These are phyloP conservation scores for Metarhizium rileyi DNA, from an alignment of 2,329 filamentous ascomycete species.

Conservation along the genomic window DNA sequence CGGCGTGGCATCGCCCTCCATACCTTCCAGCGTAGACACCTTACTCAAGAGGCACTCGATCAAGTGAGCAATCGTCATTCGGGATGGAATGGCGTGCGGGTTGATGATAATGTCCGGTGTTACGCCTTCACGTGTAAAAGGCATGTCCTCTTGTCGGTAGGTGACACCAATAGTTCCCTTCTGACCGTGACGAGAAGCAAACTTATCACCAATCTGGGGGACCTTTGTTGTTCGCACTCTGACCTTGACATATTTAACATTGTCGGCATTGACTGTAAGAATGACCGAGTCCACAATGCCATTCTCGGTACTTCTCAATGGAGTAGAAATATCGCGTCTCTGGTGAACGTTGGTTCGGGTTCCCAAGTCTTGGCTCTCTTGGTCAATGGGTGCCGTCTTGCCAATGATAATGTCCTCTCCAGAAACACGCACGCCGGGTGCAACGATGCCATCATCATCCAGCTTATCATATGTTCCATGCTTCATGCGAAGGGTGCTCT, in stretches of 20 bases:
- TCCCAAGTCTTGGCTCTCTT: constrained; percentile 86
- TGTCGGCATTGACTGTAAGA: constrained; percentile 89
- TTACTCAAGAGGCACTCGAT: constrained; percentile 98
- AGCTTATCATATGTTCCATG: constrained; percentile 96
- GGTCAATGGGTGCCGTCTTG: constrained; percentile 90
- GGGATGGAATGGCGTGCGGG: constrained; percentile 96
- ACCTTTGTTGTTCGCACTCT: constrained; percentile 96
- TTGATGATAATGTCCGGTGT: constrained; percentile 97
- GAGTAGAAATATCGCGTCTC: constrained; percentile 92
- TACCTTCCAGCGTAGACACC: constrained; percentile 83
- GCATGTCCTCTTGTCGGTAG: constrained; percentile 97
- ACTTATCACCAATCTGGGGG: constrained; percentile 98
- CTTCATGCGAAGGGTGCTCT: constrained; percentile 84
- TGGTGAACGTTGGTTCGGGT: constrained; percentile 83
- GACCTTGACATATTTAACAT: constrained; percentile 93
- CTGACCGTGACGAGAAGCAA: constrained; percentile 96
- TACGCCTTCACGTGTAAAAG: constrained; percentile 85
- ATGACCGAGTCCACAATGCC: constrained; percentile 93
- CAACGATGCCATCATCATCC: constrained; percentile 90
- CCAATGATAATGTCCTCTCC: constrained; percentile 99
- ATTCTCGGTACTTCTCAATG: constrained; percentile 87
- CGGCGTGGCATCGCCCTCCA: constrained; percentile 93
- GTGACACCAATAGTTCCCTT: constrained; percentile 99
- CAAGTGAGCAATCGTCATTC: constrained; percentile 99
- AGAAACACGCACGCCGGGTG: constrained; percentile 86